phyloP scores from a whole-genome alignment of 805 yeast species.

The Monosporozyma solicola region DNA sequence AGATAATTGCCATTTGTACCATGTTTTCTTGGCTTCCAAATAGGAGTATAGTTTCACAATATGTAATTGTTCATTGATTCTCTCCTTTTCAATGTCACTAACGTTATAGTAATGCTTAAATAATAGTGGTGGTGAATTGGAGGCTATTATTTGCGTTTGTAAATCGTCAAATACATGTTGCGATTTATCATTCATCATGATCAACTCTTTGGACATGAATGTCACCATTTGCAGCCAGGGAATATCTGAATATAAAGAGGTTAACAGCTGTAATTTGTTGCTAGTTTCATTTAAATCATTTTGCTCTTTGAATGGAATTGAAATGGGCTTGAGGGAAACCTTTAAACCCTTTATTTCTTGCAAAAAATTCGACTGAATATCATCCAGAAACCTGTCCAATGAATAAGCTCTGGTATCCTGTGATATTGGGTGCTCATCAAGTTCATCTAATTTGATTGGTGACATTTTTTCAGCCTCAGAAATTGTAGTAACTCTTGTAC shows the following conservation, averaged over 20 bases:
- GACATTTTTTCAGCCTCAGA: slow-evolving; percentile 20
- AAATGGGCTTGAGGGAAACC: slow-evolving; percentile 4
- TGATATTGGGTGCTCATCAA: background rate
- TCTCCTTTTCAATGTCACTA: slow-evolving; percentile 30
- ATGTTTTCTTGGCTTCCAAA: slow-evolving; percentile 43
- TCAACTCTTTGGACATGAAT: slow-evolving; percentile 46
- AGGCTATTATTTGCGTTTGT: slow-evolving; percentile 38
- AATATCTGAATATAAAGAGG: slow-evolving; percentile 18
- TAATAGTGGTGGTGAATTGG: slow-evolving; percentile 49
- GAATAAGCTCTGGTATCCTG: slow-evolving; percentile 4
- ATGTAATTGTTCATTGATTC: slow-evolving; percentile 41
- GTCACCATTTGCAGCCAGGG: slow-evolving; percentile 38
- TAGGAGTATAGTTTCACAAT: slow-evolving; percentile 43
- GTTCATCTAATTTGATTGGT: slow-evolving; percentile 14
- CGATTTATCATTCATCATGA: slow-evolving; percentile 43
- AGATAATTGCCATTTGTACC: slow-evolving; percentile 57
- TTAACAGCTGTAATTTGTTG: background rate
- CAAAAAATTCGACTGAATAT: slow-evolving; percentile 9
- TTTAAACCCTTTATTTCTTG: slow-evolving; percentile 12
- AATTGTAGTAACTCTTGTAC: background rate
- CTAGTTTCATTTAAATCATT: background rate
- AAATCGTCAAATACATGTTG: slow-evolving; percentile 38
- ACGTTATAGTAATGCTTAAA: slow-evolving; percentile 41
- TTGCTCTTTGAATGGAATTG: slow-evolving; percentile 5
- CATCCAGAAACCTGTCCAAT: slow-evolving; percentile 12